Base-by-base conservation (phyloP, 768 basidiomycete species). In the Mrakia gelida region DNA sequence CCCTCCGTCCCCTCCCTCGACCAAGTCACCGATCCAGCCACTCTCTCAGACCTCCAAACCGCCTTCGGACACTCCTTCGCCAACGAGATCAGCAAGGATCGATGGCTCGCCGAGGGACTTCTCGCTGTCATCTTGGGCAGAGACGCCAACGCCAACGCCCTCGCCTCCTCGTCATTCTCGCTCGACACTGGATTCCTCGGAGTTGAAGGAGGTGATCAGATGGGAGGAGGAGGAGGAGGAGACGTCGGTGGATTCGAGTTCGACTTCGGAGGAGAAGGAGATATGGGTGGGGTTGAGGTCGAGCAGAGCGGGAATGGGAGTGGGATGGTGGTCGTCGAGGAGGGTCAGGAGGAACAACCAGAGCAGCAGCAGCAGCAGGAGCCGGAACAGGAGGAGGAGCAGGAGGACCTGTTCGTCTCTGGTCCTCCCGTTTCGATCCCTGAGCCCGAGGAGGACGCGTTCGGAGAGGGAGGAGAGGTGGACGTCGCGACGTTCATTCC, bases 41-140 rank as follows among this genome's bases (percentile, higher is more conserved):
- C 43, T 11, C n/a, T 54, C 13, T 3, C 13, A 26, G n/a, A 21
- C 13, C 52, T 79, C 8, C 28, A 21, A 30, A 34, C 32, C 49
- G n/a, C 41, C 10, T 79, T 79, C 49, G 78, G 78, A 5, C 3
- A 63, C 21, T 15, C 59, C 8, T 74, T 79, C 61, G 73, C 62
- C 34, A 13, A 6, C 38, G 28, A 70, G 7, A 21, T 79, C 54
- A 32, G 65, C 4, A 26, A 28, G 26, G 78, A 79, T 43, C 45
- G 18, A 15, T 75, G 70, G 70, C 73, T 79, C 18, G 63, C 67
- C 16, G 56, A 71, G 2, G 67, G 41, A 0, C 67, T 79, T 8
- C 41, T 79, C 38, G 23, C 45, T 21, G 34, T 79, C 70, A 32
- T 70, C 43, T 9, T 38, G 26, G n/a, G 18, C 3, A 63, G n/a